Evolutionary conservation across 192 early-diverging fungal species (phyloP).

Genomic region (Entomortierella chlamydospora): DNA sequence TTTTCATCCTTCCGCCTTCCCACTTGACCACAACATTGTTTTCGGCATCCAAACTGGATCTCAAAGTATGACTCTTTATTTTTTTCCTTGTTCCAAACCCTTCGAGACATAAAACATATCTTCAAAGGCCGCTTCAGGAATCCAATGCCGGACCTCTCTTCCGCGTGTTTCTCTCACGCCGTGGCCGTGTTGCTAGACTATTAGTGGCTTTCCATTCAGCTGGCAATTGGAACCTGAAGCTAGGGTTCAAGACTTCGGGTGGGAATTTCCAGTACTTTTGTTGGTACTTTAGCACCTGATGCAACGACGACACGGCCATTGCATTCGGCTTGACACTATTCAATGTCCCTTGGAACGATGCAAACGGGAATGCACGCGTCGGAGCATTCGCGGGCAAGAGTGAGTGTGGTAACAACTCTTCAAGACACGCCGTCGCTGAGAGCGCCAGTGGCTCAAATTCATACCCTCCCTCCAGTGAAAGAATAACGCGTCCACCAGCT

Average conservation of each 20-base stretch:
- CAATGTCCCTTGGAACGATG: conserved; percentile 56
- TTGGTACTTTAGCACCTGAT: conserved; percentile 54
- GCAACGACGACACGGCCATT: conserved; percentile 53
- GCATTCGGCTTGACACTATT: conserved; percentile 63
- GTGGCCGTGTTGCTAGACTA: conserved; percentile 57
- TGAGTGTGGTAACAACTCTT: conserved; percentile 53
- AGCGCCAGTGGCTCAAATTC: conserved; percentile 60
- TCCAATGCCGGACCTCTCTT: conserved; percentile 19
- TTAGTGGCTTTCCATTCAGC: conserved; percentile 60
- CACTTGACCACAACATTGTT: too few relatives aligned
- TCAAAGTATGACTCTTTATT: too few relatives aligned
- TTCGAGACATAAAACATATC: too few relatives aligned
- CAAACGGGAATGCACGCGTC: conserved; percentile 44
- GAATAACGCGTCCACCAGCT: conserved; percentile 73
- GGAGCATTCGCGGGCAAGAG: conserved; percentile 32
- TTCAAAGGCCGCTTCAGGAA: neutral
- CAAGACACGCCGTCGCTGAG: conserved; percentile 55
- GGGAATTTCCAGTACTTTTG: conserved; percentile 64
- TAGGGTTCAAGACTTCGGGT: conserved; percentile 40
- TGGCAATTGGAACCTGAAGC: conserved; percentile 60
- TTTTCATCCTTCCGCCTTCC: too few relatives aligned
- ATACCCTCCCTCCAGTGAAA: conserved; percentile 73
- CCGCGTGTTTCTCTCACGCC: conserved; percentile 49
- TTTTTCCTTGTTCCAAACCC: neutral
- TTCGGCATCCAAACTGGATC: too few relatives aligned